These are phyloP conservation scores for Trichothecium roseum DNA, from an alignment of 2,329 filamentous ascomycete species.

Conservation along the genomic window DNA sequence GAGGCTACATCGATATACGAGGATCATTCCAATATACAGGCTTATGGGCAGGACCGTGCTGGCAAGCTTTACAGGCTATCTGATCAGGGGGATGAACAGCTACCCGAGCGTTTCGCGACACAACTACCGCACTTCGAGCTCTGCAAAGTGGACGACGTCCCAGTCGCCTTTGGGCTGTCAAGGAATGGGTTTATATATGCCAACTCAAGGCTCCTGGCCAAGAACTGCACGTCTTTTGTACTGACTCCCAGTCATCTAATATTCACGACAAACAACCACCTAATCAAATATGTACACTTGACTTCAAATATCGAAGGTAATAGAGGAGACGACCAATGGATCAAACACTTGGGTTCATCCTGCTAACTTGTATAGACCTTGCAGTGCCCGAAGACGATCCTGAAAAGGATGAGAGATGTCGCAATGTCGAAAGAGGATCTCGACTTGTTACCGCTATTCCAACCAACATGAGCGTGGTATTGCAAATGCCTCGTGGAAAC, in stretches of 20 bases:
- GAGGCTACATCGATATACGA: constrained; percentile 22
- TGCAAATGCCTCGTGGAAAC: constrained; percentile 95
- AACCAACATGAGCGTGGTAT: constrained; percentile 70
- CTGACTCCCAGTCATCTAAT: constrained; percentile 75
- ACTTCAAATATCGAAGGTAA: constrained; percentile 49
- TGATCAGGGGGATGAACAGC: constrained; percentile 18
- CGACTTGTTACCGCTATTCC: constrained; percentile 83
- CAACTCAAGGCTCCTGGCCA: constrained; percentile 61
- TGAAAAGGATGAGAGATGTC: constrained; percentile 82
- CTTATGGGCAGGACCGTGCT: constrained; percentile 33
- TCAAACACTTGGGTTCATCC: background rate
- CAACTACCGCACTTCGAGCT: constrained; percentile 45
- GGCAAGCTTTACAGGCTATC: constrained; percentile 33
- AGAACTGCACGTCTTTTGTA: constrained; percentile 87
- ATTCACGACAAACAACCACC: constrained; percentile 84
- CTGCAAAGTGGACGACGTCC: constrained; percentile 27
- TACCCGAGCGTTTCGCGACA: constrained; percentile 28
- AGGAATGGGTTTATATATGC: constrained; percentile 70
- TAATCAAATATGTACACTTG: constrained; percentile 90
- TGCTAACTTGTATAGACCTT: constrained; percentile 44
- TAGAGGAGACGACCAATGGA: constrained; percentile 10
- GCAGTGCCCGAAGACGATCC: constrained; percentile 81
- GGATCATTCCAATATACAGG: constrained; percentile 15
- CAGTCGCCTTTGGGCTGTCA: constrained; percentile 54
- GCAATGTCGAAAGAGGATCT: constrained; percentile 83